Evolutionary conservation across 305 asterid species (phyloP), one percentile per base, ranked within the genome.

Genomic region (Fraxinus baroniana): DNA sequence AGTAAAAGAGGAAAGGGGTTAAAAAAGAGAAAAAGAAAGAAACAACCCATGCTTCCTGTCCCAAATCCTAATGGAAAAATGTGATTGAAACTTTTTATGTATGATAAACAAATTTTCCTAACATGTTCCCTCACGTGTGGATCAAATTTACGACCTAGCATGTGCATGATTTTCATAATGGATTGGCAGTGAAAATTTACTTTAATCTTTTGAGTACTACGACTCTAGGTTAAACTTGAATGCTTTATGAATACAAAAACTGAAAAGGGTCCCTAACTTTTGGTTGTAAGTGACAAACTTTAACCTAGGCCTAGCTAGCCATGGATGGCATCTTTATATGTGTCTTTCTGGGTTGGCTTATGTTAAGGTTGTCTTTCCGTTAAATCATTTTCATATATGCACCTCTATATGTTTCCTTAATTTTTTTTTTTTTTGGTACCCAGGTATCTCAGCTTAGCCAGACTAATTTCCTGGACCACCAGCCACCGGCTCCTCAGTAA

Each of bases 31-130:
- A 79, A 79, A 78, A 84, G 62, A 81, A 62, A 81, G 86, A 74
- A 85, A 87, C 90, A 87, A 60, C 87, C 93, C 91, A 88, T 86
- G 89, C 88, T 84, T 84, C 91, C 52, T 84, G 87, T 83, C 90
- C 81, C 32, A 66, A 24, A 66, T 26, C 15, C n/a, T 33, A 39
- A 79, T 87, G 79, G 62, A 24, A 81, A 68, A 76, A 76, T 83
- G 83, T 82, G 74, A 80, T 81, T 87, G 35, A 1, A 26, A 26
- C 74, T 66, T 30, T 24, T 66, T 64, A 64, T 24, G n/a, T 26
- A 7, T 66, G n/a, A 66, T 66, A 18, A 22, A 22, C 15, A 18
- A 18, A 20, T 60, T 12, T 20, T 60, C 71, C 32, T 62, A 62
- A 17, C 22, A 52, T 7, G 7, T 52, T 46, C 22, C 20, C 22